A percentile compares a stretch with the other conserved stretches of the same genome.
These are phyloP conservation scores for Bertia moriformis DNA, from an alignment of 2,329 filamentous ascomycete species.

Conservation along the genomic window DNA sequence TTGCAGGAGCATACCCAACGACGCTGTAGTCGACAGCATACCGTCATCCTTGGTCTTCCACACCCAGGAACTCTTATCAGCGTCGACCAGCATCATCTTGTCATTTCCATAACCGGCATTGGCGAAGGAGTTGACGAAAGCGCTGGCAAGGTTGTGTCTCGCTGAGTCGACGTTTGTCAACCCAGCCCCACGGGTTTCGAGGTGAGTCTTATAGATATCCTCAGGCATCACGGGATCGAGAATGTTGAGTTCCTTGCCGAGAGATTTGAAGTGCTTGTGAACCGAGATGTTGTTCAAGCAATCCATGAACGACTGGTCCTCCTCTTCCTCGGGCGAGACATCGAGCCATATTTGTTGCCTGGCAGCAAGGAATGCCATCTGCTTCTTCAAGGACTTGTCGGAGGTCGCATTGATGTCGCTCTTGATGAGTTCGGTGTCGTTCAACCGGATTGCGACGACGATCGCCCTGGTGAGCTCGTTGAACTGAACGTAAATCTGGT, in stretches of 20 bases:
- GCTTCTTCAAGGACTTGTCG: constrained; percentile 74
- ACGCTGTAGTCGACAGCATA: constrained; percentile 92
- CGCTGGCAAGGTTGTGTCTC: constrained; percentile 85
- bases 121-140: constrained; percentile 92
- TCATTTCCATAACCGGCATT: constrained; percentile 92
- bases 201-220: constrained; percentile 98
- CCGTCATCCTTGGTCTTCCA: constrained; percentile 99
- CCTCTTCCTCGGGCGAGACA: constrained; percentile 34
- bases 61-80: constrained; percentile 79
- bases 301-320: constrained; percentile 48
- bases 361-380: constrained; percentile 83
- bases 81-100: constrained; percentile 87
- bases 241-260: constrained; percentile 93
- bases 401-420: constrained; percentile 66
- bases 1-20: constrained; percentile 75
- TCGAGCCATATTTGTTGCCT: constrained; percentile 80
- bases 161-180: constrained; percentile 93
- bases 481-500: constrained; percentile 85
- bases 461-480: constrained; percentile 88
- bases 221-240: constrained; percentile 92
- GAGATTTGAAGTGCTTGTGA: constrained; percentile 79
- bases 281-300: constrained; percentile 78
- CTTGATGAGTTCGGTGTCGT: constrained; percentile 71
- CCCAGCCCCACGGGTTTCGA: constrained; percentile 85
- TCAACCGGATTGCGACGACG: constrained; percentile 81